phyloP scores from a whole-genome alignment of 768 basidiomycete genomes.

The Mycena crocata region DNA sequence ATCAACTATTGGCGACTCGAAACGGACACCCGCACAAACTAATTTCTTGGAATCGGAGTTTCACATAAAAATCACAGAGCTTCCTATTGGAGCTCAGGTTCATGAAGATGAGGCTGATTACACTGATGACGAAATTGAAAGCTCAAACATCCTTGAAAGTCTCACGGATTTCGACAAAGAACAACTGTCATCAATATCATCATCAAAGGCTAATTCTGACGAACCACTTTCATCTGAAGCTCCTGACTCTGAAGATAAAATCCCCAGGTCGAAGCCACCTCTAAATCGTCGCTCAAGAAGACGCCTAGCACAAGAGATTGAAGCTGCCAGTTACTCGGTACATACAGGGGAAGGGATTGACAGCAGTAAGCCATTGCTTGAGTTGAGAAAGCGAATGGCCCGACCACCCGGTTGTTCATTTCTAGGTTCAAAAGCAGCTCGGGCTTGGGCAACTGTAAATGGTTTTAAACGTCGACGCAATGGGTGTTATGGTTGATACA shows the following conservation, averaged over 20 bases:
- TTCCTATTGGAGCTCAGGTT: no score
- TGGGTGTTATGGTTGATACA: constrained; percentile 40
- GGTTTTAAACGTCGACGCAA: constrained; percentile 1
- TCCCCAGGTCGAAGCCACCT: not conserved
- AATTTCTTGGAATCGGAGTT: no score
- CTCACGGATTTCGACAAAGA: no score
- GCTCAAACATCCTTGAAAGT: no score
- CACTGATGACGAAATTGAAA: no score
- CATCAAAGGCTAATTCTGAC: not conserved
- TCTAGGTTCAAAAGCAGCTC: constrained; percentile 45
- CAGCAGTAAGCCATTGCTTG: constrained; percentile 17
- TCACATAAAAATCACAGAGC: no score
- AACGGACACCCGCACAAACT: not conserved
- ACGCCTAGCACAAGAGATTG: constrained; percentile 18
- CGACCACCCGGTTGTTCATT: constrained; percentile 48
- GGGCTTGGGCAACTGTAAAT: constrained; percentile 6
- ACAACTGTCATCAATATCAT: no score
- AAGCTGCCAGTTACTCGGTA: not conserved
- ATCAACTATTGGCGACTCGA: not conserved
- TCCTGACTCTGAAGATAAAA: not conserved
- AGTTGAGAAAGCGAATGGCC: constrained; percentile 35
- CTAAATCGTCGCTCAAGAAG: constrained; percentile 21
- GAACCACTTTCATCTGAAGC: not conserved
- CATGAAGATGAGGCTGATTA: no score
- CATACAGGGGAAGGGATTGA: not conserved